Evolutionary conservation across 306 rosid species (phyloP).

Genomic region (Sphenostylis stenocarpa): DNA sequence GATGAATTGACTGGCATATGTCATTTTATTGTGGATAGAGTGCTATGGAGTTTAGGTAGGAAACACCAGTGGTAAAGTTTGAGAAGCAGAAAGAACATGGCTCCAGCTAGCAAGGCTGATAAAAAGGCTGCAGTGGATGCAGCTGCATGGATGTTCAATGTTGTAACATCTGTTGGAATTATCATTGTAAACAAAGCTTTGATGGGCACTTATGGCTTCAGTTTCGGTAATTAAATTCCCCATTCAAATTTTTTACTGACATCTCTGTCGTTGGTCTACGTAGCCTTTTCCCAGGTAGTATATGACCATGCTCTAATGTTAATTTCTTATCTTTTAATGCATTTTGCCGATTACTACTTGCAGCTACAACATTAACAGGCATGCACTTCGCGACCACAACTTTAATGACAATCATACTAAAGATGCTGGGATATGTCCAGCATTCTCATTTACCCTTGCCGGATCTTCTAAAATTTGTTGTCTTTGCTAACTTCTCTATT

Average conservation of each 20-base stretch:
- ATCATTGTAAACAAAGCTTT: constrained; percentile 83
- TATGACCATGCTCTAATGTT: background rate
- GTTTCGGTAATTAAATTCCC: constrained; percentile 58
- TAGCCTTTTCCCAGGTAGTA: background rate
- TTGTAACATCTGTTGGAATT: constrained; percentile 83
- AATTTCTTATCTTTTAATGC: background rate
- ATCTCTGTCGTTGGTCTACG: background rate
- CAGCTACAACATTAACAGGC: constrained; percentile 88
- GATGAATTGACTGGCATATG: constrained; percentile 2
- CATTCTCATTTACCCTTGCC: constrained; percentile 63
- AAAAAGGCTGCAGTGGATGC: constrained; percentile 68
- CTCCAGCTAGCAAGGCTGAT: constrained; percentile 69
- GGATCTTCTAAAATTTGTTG: constrained; percentile 72
- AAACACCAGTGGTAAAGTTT: constrained; percentile 9
- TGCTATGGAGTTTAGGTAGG: constrained; percentile 41
- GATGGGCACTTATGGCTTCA: constrained; percentile 85
- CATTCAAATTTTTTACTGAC: background rate
- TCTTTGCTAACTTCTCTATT: constrained; percentile 85
- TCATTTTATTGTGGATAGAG: constrained; percentile 23
- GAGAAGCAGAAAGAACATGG: constrained; percentile 42
- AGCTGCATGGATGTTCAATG: constrained; percentile 87
- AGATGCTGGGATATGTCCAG: constrained; percentile 73
- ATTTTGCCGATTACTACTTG: constrained; percentile 23
- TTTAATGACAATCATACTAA: constrained; percentile 61
- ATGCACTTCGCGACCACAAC: constrained; percentile 77